phyloP scores from a whole-genome alignment of 768 basidiomycete species.

The Aureoboletus auriporus region DNA sequence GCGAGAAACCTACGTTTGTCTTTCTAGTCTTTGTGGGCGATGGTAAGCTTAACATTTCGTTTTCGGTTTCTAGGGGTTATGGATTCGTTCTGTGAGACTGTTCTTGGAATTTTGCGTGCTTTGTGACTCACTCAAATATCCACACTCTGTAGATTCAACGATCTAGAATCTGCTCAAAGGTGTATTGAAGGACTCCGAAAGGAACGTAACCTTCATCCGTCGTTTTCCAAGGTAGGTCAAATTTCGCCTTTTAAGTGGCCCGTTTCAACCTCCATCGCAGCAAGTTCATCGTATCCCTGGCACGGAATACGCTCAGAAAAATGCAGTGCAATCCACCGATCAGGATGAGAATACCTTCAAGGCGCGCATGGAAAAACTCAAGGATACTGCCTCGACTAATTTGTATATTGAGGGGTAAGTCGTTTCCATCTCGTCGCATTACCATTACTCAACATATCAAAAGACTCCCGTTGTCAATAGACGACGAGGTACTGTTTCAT shows the following conservation, averaged over 20 bases:
- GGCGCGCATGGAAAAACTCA: slow-evolving; percentile 71
- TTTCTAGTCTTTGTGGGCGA: slow-evolving; percentile 9
- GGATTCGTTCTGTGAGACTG: slow-evolving; percentile 70
- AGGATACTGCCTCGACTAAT: slow-evolving; percentile 66
- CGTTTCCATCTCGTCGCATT: neutral
- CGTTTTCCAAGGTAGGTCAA: slow-evolving; percentile 71
- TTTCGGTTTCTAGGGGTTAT: slow-evolving; percentile 51
- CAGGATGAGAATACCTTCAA: slow-evolving; percentile 53
- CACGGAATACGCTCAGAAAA: slow-evolving; percentile 51
- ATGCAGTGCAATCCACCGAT: slow-evolving; percentile 19
- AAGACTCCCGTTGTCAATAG: slow-evolving; percentile 67
- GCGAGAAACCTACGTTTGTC: slow-evolving; percentile 56
- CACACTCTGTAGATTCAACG: slow-evolving; percentile 50
- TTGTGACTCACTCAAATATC: neutral
- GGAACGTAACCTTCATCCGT: slow-evolving; percentile 78
- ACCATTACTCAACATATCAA: slow-evolving; percentile 1
- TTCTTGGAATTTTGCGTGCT: slow-evolving; percentile 1
- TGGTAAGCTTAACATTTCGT: neutral
- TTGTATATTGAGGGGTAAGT: slow-evolving; percentile 74
- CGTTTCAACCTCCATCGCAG: slow-evolving; percentile 25
- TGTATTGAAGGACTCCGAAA: slow-evolving; percentile 70
- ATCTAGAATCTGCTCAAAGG: slow-evolving; percentile 62
- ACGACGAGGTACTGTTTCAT: slow-evolving; percentile 46
- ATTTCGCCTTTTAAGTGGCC: neutral
- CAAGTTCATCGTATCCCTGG: slow-evolving; percentile 83